These are phyloP conservation scores for Apiotrichum laibachii DNA, from an alignment of 1,284 basidiomycete genomes.

Conservation along the genomic window DNA sequence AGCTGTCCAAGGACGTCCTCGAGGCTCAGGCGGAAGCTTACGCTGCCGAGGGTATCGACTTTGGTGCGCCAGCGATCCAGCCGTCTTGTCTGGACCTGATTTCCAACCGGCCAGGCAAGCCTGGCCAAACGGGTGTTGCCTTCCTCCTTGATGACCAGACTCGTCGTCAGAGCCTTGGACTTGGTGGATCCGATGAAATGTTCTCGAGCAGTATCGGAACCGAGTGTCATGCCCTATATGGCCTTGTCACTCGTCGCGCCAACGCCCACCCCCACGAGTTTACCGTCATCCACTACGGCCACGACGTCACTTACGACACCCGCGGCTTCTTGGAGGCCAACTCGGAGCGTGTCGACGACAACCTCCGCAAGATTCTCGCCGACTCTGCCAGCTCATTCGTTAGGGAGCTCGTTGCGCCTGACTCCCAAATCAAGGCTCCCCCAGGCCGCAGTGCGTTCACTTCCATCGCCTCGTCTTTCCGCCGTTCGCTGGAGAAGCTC, in stretches of 20 bases:
- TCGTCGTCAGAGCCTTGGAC: constrained; percentile 16
- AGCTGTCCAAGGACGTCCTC: constrained; percentile 20
- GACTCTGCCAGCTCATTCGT: constrained; percentile 5
- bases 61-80: constrained; percentile 10
- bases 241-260: constrained; percentile 13
- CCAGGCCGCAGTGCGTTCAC: constrained; percentile 15
- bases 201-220: constrained; percentile 18
- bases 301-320: constrained; percentile 18
- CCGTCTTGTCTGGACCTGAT: constrained; percentile 18
- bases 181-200: constrained; percentile 17
- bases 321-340: constrained; percentile 21
- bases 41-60: constrained; percentile 19
- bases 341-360: constrained; percentile 22
- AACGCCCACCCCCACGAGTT: constrained; percentile 16
- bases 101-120: constrained; percentile 12
- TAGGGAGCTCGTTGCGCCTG: constrained; percentile 7
- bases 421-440: constrained; percentile 4
- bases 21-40: constrained; percentile 21
- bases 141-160: constrained; percentile 24
- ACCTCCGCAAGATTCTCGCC: constrained; percentile 12
- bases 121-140: constrained; percentile 18
- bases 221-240: constrained; percentile 15
- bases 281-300: constrained; percentile 20
- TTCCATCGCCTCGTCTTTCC: constrained; percentile 20
- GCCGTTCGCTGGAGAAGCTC: constrained; percentile 19